Conservation (phyloP, 1,284 basidiomycete species). For the Pyrrhoderma lamaoense region DNA sequence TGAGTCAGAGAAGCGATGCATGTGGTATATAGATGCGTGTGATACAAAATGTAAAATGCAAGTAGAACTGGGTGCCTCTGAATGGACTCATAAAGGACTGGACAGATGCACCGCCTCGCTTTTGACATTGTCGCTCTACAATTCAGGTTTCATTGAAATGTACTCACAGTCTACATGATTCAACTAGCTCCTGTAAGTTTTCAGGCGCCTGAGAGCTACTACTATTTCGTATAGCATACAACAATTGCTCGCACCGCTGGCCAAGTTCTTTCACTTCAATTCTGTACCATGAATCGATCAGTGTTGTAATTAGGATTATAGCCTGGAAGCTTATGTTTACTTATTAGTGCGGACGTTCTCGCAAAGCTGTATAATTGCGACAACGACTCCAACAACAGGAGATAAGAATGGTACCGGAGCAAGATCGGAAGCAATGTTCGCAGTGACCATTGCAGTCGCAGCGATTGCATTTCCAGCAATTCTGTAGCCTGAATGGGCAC, state of each 20-base stretch:
- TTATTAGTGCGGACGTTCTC: constrained; percentile 41
- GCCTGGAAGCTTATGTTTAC: constrained; percentile 22
- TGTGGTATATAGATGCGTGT: background rate
- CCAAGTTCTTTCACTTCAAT: constrained; percentile 31
- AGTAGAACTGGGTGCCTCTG: no score
- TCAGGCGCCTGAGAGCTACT: constrained; percentile 21
- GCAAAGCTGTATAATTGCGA: constrained; percentile 37
- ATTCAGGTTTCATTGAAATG: no score
- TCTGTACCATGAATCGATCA: constrained; percentile 28
- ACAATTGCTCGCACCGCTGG: constrained; percentile 35
- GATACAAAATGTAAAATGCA: no score
- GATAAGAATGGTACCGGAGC: constrained; percentile 41
- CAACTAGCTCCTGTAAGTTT: constrained; percentile 23
- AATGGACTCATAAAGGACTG: no score
- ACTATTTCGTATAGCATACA: constrained; percentile 29
- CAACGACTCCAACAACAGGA: constrained; percentile 34
- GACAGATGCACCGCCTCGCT: no score
- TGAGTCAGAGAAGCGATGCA: background rate
- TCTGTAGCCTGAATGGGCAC: background rate
- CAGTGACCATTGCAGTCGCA: constrained; percentile 29
- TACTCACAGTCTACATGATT: constrained; percentile 26
- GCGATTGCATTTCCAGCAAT: constrained; percentile 24
- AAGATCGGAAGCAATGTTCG: constrained; percentile 34
- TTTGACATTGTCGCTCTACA: no score
- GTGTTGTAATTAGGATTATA: background rate